Evolutionary conservation across 257 asterid species (phyloP).

Genomic region (Nemophila menziesii): DNA sequence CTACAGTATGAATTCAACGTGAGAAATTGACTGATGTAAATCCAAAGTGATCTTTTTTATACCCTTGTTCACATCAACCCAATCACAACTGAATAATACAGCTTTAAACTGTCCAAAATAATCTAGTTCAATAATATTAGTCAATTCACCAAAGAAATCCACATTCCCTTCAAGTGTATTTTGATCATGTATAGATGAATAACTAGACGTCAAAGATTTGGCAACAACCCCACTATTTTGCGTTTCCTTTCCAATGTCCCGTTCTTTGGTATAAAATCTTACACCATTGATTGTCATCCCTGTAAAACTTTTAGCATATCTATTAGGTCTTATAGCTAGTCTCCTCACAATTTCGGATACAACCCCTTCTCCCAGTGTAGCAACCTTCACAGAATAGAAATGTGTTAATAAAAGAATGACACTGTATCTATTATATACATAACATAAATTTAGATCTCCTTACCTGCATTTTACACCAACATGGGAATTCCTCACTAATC

Average conservation of each 20-base stretch:
- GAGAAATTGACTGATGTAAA: constrained; percentile 7
- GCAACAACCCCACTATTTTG: constrained; percentile 7
- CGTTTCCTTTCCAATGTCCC: constrained; percentile 1
- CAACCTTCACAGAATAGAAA: not conserved
- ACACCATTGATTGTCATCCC: constrained; percentile 4
- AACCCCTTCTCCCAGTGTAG: not conserved
- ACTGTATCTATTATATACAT: too few relatives aligned
- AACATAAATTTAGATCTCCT: too few relatives aligned
- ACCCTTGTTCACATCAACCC: constrained; percentile 3
- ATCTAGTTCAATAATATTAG: not conserved
- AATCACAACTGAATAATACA: constrained; percentile 7
- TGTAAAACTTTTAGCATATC: not conserved
- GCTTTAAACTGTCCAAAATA: not conserved
- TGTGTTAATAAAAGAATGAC: not conserved
- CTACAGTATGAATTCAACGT: constrained; percentile 1
- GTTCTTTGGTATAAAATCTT: constrained; percentile 2
- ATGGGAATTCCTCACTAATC: too few relatives aligned
- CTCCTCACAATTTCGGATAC: not conserved
- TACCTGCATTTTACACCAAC: too few relatives aligned
- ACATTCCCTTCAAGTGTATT: not conserved
- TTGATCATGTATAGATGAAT: not conserved
- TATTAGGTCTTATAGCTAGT: constrained; percentile 3
- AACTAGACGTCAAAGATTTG: not conserved
- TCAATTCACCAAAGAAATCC: not conserved
- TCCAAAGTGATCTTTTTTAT: constrained; percentile 10